A percentile compares a stretch with the other conserved stretches of the same genome.
phyloP scores from a whole-genome alignment of 306 rosid genomes.

The Gillenia trifoliata region DNA sequence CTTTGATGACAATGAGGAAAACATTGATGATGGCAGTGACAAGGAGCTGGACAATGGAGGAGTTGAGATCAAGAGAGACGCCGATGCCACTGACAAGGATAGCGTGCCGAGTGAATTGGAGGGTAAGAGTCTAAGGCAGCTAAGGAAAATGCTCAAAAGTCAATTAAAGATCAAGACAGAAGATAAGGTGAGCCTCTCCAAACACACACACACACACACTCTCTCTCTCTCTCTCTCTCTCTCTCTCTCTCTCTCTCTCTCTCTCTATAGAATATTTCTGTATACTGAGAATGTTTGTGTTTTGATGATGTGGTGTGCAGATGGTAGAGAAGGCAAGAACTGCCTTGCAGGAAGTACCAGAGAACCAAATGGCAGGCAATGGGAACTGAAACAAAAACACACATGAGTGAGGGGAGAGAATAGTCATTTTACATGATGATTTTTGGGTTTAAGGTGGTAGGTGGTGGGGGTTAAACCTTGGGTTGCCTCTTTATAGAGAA shows the following conservation, averaged over 20 bases:
- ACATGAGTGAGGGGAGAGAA: background rate
- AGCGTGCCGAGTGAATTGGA: background rate
- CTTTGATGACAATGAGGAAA: slow-evolving; percentile 20
- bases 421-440: background rate
- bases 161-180: slow-evolving; percentile 2
- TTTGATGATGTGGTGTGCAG: slow-evolving; percentile 23
- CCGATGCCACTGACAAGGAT: background rate
- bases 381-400: background rate
- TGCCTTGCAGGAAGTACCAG: slow-evolving; percentile 63
- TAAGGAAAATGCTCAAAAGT: slow-evolving; percentile 40
- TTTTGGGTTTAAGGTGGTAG: background rate
- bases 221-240: too few relatives aligned
- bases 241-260: too few relatives aligned
- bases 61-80: slow-evolving; percentile 24
- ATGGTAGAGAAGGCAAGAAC: slow-evolving; percentile 48
- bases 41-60: background rate
- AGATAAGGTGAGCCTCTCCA: background rate
- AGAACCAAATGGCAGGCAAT: slow-evolving; percentile 36
- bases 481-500: slow-evolving; percentile 20
- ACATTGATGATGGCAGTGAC: background rate
- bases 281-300: background rate
- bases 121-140: slow-evolving; percentile 39
- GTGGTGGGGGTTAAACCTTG: slow-evolving; percentile 21
- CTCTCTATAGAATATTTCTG: background rate
- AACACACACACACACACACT: too few relatives aligned